Base-by-base conservation (phyloP, 1,284 basidiomycete species). In the Ustilago xerochloae region DNA sequence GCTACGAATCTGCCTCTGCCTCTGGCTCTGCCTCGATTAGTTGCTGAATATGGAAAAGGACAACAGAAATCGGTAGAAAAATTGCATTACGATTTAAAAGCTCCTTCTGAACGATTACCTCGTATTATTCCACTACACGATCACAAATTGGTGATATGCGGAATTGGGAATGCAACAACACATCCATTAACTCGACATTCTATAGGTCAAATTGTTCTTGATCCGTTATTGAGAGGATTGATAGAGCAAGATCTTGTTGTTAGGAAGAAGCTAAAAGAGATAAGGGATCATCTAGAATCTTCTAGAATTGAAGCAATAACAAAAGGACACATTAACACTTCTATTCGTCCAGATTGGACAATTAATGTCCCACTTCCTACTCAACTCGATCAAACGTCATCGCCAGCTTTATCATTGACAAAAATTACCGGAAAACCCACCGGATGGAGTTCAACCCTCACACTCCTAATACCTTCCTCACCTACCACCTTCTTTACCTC, bases 11-110 rank as follows among this genome's bases (percentile, higher is more conserved):
- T n/a, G n/a, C n/a, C n/a, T n/a, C n/a, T n/a, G 13, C 4, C 12
- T 1, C 35, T 55, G 7, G 10, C 26, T 5, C 33, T 64, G 6
- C 71, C 65, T 18, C 38, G 65, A 4, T 22, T 74, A 0, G 71
- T 74, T 0, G 71, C 65, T 6, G 71, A 74, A 45, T 74, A 65
- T 30, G 71, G 71, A n/a, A 68, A 69, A 24, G 71, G 65, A 4
- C 65, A 74, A 28, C 58, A 65, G 2, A 30, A 33, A 9, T n/a
- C 54, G 6, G 65, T 73, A 0, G 58, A 64, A 20, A 30, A 41
- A 7, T 35, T 73, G 18, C 56, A 64, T 28, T 12, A 7, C 2
- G 57, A 64, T 5, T 33, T 61, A 0, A 13, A 24, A 5, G 29
- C 65, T 1, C 70, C 70, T 0, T 41, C n/a, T 9, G 45, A 54